phyloP scores from a whole-genome alignment of 768 basidiomycete species.

The Boletus coccyginus region DNA sequence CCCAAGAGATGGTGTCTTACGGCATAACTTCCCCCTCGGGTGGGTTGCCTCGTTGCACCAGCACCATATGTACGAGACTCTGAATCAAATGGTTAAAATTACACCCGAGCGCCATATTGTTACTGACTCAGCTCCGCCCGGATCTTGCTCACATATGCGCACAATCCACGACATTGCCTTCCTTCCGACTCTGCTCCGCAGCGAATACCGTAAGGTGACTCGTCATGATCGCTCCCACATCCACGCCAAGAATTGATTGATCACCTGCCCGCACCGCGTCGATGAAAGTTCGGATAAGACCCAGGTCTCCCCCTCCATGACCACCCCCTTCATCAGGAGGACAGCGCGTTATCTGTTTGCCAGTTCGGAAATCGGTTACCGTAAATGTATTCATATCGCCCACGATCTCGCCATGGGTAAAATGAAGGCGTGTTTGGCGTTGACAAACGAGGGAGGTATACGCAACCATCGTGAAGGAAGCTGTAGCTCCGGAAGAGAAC shows the following conservation, averaged over 20 bases:
- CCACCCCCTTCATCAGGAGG: constrained; percentile 63
- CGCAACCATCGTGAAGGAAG: constrained; percentile 88
- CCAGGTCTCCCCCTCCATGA: constrained; percentile 83
- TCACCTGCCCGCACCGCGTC: constrained; percentile 65
- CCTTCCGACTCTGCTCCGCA: constrained; percentile 71
- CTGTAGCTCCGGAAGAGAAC: constrained; percentile 78
- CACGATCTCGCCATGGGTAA: constrained; percentile 85
- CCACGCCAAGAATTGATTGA: constrained; percentile 65
- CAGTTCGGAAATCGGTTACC: constrained; percentile 71
- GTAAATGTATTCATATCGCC: constrained; percentile 79
- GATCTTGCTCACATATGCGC: constrained; percentile 57
- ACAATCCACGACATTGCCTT: constrained; percentile 70
- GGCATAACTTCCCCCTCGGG: too few relatives aligned
- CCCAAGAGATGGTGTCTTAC: too few relatives aligned
- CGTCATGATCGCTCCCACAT: constrained; percentile 64
- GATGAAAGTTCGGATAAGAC: constrained; percentile 73
- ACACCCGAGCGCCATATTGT: neutral
- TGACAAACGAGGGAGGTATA: constrained; percentile 77
- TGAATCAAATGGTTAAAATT: neutral
- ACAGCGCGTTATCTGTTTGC: constrained; percentile 38
- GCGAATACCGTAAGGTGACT: constrained; percentile 88
- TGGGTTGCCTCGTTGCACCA: too few relatives aligned
- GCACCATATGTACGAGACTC: too few relatives aligned
- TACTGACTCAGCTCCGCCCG: constrained; percentile 32
- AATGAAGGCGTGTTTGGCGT: constrained; percentile 82